Percentiles rank a stretch among this genome's conserved stretches.
phyloP scores from a whole-genome alignment of 371 early-diverging fungal genomes.

The Homolaphlyctis polyrhiza region DNA sequence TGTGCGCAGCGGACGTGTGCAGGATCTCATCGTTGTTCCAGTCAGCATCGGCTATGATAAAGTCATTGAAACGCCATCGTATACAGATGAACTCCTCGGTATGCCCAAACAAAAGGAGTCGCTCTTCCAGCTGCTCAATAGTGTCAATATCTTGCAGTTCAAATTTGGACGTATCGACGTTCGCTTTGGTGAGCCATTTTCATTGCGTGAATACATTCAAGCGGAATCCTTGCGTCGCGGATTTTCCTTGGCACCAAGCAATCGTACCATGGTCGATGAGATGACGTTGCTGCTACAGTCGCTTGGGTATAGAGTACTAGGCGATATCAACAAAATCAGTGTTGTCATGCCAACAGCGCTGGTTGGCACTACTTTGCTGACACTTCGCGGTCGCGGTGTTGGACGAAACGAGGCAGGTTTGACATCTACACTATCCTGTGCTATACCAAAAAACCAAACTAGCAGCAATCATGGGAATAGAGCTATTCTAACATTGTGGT shows the following conservation, averaged over 20 bases:
- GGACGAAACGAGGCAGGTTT: conserved; percentile 60
- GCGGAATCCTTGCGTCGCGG: conserved; percentile 26
- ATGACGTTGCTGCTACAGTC: conserved; percentile 27
- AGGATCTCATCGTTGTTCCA: conserved; percentile 75
- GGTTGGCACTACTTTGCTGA: conserved; percentile 74
- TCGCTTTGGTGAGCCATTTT: conserved; percentile 74
- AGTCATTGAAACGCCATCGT: conserved; percentile 77
- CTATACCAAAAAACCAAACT: neutral
- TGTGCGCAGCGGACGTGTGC: conserved; percentile 50
- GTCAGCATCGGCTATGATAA: conserved; percentile 86
- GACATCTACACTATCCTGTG: neutral
- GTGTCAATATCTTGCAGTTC: conserved; percentile 35
- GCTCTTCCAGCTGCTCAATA: conserved; percentile 42
- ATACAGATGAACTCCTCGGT: conserved; percentile 75
- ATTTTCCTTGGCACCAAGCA: conserved; percentile 1
- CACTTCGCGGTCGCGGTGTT: conserved; percentile 80
- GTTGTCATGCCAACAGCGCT: conserved; percentile 87
- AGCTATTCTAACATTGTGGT: too few species aligned
- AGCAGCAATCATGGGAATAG: neutral
- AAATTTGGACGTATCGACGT: conserved; percentile 74
- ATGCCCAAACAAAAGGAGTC: conserved; percentile 80
- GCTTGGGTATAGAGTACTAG: conserved; percentile 29
- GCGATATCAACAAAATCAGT: conserved; percentile 32
- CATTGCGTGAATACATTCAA: conserved; percentile 58
- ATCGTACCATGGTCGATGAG: conserved; percentile 12